Conservation (phyloP, 495 filamentous ascomycete species). For the Penicillium parvum region DNA sequence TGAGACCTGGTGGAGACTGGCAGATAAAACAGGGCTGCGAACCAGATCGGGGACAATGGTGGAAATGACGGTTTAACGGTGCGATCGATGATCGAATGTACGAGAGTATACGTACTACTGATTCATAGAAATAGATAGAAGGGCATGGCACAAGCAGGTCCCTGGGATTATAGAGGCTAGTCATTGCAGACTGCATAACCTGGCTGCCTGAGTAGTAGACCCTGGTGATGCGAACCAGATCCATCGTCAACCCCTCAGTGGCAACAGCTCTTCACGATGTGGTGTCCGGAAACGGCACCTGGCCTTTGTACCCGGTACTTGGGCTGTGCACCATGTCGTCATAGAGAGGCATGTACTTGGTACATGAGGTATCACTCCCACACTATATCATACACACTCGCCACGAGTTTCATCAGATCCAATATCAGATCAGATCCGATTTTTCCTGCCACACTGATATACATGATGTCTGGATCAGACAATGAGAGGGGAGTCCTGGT, state of each 20-base stretch:
- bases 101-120: too few relatives aligned
- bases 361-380: too few relatives aligned
- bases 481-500: conserved; percentile 3
- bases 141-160: too few relatives aligned
- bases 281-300: conserved; percentile 6
- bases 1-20: conserved; percentile 17
- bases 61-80: conserved; percentile 23
- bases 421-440: background rate
- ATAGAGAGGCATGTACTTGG: too few relatives aligned
- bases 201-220: too few relatives aligned
- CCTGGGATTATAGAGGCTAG: too few relatives aligned
- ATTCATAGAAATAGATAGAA: too few relatives aligned
- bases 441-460: too few relatives aligned
- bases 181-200: too few relatives aligned
- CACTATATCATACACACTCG: too few relatives aligned
- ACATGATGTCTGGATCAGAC: conserved; percentile 7
- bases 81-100: background rate
- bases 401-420: background rate
- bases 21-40: conserved; percentile 18
- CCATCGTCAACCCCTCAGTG: conserved; percentile 11
- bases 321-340: background rate
- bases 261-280: too few relatives aligned
- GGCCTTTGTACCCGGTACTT: conserved; percentile 7
- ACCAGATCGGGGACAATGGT: conserved; percentile 22
- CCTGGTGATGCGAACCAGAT: conserved; percentile 1